Conservation (phyloP, 2,329 filamentous ascomycete genomes). For the Verticillium nonalfalfae region DNA sequence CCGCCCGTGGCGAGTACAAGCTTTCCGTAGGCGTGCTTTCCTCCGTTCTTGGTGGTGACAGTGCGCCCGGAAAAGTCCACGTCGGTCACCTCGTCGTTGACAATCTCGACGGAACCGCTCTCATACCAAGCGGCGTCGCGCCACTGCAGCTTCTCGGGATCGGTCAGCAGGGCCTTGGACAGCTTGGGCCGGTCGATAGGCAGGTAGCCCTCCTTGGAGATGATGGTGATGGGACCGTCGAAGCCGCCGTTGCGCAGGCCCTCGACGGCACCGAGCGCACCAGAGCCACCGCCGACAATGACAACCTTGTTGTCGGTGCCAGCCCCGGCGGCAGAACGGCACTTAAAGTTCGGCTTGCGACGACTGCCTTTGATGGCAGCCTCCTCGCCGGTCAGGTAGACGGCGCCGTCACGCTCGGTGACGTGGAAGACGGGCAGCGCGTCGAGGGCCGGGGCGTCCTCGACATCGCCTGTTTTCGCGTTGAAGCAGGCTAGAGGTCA, state of each 20-base stretch:
- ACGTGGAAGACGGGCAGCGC: slow-evolving; percentile 79
- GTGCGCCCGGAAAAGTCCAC: slow-evolving; percentile 72
- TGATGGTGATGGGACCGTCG: slow-evolving; percentile 71
- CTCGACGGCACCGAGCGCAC: slow-evolving; percentile 74
- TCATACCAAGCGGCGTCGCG: slow-evolving; percentile 75
- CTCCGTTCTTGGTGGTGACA: slow-evolving; percentile 68
- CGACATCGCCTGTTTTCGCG: slow-evolving; percentile 81
- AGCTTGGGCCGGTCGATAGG: slow-evolving; percentile 94
- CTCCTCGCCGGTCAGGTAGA: slow-evolving; percentile 81
- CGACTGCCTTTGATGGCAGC: slow-evolving; percentile 69
- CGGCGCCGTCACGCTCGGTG: slow-evolving; percentile 70
- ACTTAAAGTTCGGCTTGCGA: slow-evolving; percentile 68
- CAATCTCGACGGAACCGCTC: slow-evolving; percentile 47
- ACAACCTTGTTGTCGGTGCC: slow-evolving; percentile 57
- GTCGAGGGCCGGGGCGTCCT: slow-evolving; percentile 88
- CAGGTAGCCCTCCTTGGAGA: slow-evolving; percentile 76
- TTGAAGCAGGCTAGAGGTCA: slow-evolving; percentile 75
- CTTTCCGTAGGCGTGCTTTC: slow-evolving; percentile 73
- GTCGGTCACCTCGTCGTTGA: slow-evolving; percentile 58
- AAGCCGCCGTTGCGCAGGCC: slow-evolving; percentile 77
- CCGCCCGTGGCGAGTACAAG: slow-evolving; percentile 88
- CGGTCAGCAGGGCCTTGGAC: slow-evolving; percentile 85
- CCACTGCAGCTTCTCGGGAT: slow-evolving; percentile 71
- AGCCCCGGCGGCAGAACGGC: slow-evolving; percentile 32
- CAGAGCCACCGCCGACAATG: slow-evolving; percentile 85